phyloP scores from a whole-genome alignment of 805 yeast species.

The Candida palmyrensis region DNA sequence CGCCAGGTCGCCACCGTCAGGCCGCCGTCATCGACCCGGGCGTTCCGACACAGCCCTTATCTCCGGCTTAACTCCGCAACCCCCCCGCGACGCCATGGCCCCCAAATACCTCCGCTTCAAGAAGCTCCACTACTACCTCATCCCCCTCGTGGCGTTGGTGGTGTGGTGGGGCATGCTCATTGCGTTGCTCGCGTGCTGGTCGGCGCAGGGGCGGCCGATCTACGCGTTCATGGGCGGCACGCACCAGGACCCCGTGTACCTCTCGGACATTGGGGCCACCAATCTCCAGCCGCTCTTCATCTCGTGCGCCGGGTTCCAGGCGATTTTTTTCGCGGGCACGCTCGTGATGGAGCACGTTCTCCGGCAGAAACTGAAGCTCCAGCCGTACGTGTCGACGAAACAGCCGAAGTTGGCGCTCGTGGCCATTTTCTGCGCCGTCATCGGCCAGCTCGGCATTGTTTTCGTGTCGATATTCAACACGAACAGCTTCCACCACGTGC shows the following conservation, averaged over 20 bases:
- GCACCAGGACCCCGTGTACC: conserved; percentile 54
- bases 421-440: conserved; percentile 38
- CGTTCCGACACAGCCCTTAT: too few relatives aligned
- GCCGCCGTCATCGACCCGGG: too few relatives aligned
- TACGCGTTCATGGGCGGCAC: conserved; percentile 47
- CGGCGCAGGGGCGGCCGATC: conserved; percentile 70
- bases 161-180: conserved; percentile 93
- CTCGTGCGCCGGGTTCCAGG: conserved; percentile 72
- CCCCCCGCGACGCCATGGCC: neutral
- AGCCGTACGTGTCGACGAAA: conserved; percentile 41
- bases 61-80: too few relatives aligned
- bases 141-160: conserved; percentile 62
- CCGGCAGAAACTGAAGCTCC: conserved; percentile 51
- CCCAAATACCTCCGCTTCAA: conserved; percentile 23
- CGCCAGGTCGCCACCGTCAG: too few relatives aligned
- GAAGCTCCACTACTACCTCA: conserved; percentile 44
- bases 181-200: conserved; percentile 76
- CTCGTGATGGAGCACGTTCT: conserved; percentile 58
- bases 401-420: conserved; percentile 42
- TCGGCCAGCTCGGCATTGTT: conserved; percentile 70
- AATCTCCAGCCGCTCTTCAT: conserved; percentile 81
- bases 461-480: conserved; percentile 74
- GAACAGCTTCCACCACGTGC: conserved; percentile 50
- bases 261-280: conserved; percentile 87
- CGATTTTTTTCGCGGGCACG: conserved; percentile 63